A percentile compares a stretch with the other conserved stretches of the same genome.
Evolutionary conservation across 1,284 basidiomycete species (phyloP).

Genomic region (Leccinum fallax): DNA sequence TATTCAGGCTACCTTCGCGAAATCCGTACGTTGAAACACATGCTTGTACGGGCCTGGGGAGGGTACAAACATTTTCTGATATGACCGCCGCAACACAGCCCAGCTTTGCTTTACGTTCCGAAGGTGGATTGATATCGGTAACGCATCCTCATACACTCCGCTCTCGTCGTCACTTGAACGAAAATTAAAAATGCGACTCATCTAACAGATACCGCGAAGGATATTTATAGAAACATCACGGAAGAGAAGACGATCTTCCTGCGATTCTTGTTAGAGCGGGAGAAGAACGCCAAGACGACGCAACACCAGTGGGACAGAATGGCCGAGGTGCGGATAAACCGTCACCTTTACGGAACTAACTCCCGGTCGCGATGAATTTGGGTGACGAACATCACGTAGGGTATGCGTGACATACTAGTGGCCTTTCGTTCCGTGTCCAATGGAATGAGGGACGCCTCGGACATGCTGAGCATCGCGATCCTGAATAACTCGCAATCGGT

Average conservation of each 20-base stretch:
- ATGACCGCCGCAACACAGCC: conserved; percentile 44
- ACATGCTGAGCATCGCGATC: conserved; percentile 19
- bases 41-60: conserved; percentile 12
- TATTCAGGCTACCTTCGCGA: conserved; percentile 81
- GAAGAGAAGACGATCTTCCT: conserved; percentile 57
- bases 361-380: neutral
- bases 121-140: conserved; percentile 72
- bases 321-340: conserved; percentile 32
- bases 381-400: conserved; percentile 24
- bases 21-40: conserved; percentile 54
- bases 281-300: conserved; percentile 38
- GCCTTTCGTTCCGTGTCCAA: conserved; percentile 27
- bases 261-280: conserved; percentile 47
- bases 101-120: conserved; percentile 75
- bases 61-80: conserved; percentile 10
- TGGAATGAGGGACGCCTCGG: conserved; percentile 24
- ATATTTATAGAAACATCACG: conserved; percentile 67
- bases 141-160: conserved; percentile 12
- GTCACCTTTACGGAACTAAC: neutral
- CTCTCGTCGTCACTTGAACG: conserved; percentile 8
- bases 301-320: conserved; percentile 31
- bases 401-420: conserved; percentile 31
- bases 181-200: neutral
- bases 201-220: conserved; percentile 59
- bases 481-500: conserved; percentile 25